These are phyloP conservation scores for Trichoderma lentiforme DNA, from an alignment of 2,329 filamentous ascomycete species.

Conservation along the genomic window DNA sequence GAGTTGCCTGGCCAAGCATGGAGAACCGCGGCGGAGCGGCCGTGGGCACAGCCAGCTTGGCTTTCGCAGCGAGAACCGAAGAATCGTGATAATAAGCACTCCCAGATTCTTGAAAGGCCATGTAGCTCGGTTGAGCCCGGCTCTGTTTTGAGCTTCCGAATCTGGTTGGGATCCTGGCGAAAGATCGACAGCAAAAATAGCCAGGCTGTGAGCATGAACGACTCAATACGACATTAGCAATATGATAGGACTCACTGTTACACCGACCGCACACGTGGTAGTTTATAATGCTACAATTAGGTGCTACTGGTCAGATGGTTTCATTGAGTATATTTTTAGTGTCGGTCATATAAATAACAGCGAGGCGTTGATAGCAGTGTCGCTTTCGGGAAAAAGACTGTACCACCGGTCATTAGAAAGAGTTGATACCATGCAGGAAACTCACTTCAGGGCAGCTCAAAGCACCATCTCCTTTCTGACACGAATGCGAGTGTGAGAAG, in stretches of 20 bases:
- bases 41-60: not conserved
- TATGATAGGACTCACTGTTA: not conserved
- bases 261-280: not conserved
- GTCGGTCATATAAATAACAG: not conserved
- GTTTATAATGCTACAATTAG: not conserved
- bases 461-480: not conserved
- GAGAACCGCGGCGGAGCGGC: not conserved
- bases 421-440: not conserved
- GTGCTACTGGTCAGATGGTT: not conserved
- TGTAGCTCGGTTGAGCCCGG: not conserved
- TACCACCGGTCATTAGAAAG: not conserved
- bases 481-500: not conserved
- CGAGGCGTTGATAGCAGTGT: not conserved
- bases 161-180: not conserved
- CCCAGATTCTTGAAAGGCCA: not conserved
- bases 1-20: not conserved
- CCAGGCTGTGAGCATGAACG: not conserved
- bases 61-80: not conserved
- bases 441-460: not conserved
- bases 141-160: not conserved
- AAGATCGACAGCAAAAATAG: not conserved
- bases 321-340: not conserved
- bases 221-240: not conserved
- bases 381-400: not conserved
- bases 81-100: not conserved